These are phyloP conservation scores for Stereocaulon alpinum DNA, from an alignment of 495 filamentous ascomycete species.

Conservation along the genomic window DNA sequence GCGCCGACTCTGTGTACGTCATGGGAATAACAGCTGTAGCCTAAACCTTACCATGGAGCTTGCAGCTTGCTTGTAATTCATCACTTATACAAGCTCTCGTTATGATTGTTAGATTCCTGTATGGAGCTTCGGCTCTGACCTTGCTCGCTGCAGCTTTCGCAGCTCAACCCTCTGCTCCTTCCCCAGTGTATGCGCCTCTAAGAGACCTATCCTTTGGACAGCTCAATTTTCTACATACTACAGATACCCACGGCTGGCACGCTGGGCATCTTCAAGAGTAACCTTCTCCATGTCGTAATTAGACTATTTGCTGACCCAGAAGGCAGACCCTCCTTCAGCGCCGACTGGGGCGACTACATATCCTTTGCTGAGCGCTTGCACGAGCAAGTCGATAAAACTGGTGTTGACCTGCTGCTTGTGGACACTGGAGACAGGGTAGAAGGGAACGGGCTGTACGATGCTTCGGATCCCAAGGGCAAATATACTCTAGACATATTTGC, in stretches of 20 bases:
- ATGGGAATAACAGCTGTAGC: neutral
- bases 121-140: slow-evolving; percentile 14
- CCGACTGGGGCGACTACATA: slow-evolving; percentile 96
- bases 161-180: slow-evolving; percentile 69
- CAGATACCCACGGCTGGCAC: slow-evolving; percentile 93
- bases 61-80: neutral
- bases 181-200: slow-evolving; percentile 70
- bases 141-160: slow-evolving; percentile 33
- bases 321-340: slow-evolving; percentile 70
- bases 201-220: slow-evolving; percentile 80
- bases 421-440: slow-evolving; percentile 93
- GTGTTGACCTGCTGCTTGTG: slow-evolving; percentile 74
- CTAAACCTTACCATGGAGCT: neutral
- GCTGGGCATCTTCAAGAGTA: slow-evolving; percentile 87
- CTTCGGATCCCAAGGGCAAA: slow-evolving; percentile 72
- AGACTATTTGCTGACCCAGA: slow-evolving; percentile 20
- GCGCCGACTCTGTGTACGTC: neutral
- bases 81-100: neutral
- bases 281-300: slow-evolving; percentile 19
- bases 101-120: slow-evolving; percentile 19
- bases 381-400: slow-evolving; percentile 61
- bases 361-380: slow-evolving; percentile 82
- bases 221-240: slow-evolving; percentile 90
- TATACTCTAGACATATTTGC: slow-evolving; percentile 80
- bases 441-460: slow-evolving; percentile 94